Conservation (phyloP, 2,329 filamentous ascomycete species). For the Aspergillus hiratsukae region DNA sequence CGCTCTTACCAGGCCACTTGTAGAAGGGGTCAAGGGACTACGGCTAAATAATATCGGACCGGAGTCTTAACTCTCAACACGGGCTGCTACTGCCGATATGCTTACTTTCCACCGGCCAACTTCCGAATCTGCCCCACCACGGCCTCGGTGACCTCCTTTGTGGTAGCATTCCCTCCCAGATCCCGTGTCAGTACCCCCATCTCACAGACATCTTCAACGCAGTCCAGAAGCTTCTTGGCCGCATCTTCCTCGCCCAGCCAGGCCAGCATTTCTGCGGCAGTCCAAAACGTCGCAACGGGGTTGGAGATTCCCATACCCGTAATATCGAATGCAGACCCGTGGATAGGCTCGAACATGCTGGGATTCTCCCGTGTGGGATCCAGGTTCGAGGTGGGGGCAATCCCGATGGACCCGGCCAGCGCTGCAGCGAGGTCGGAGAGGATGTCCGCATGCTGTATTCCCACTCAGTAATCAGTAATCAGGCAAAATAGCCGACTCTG, state of each 20-base stretch:
- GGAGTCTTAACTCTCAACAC: no score
- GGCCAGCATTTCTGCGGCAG: constrained; percentile 62
- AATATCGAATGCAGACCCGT: constrained; percentile 62
- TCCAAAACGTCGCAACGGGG: constrained; percentile 65
- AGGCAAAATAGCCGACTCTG: background rate
- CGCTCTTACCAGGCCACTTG: no score
- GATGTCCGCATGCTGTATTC: constrained; percentile 54
- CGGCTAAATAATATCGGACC: no score
- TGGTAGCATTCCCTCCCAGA: constrained; percentile 55
- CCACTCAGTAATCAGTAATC: constrained; percentile 6
- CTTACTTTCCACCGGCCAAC: constrained; percentile 19
- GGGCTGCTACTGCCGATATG: no score
- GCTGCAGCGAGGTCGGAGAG: constrained; percentile 67
- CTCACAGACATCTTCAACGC: constrained; percentile 58
- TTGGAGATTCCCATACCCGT: constrained; percentile 58
- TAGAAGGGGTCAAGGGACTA: no score
- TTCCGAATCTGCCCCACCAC: constrained; percentile 50
- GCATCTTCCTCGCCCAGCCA: constrained; percentile 59
- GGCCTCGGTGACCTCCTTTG: constrained; percentile 56
- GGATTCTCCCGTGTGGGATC: constrained; percentile 60
- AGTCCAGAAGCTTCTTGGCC: constrained; percentile 54
- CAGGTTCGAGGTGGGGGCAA: constrained; percentile 65
- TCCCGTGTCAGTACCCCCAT: constrained; percentile 54
- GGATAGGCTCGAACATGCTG: constrained; percentile 61
- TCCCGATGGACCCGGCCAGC: constrained; percentile 66